These are phyloP conservation scores for Cardiospermum halicacabum DNA, from an alignment of 345 rosid genomes.

Conservation along the genomic window DNA sequence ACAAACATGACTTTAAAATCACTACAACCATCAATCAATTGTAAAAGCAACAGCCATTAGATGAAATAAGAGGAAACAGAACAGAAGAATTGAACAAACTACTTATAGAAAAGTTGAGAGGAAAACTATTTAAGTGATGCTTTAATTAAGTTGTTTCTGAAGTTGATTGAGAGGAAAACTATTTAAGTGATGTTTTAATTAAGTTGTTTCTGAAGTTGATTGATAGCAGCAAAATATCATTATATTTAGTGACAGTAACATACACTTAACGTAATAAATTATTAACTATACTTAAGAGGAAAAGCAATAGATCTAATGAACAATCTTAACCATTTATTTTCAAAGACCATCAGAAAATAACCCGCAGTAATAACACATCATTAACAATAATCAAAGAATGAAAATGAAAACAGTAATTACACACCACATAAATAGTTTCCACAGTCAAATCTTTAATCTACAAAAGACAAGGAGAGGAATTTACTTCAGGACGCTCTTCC, in stretches of 20 bases:
- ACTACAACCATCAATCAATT: too few species aligned
- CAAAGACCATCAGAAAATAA: too few species aligned
- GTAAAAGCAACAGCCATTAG: too few species aligned
- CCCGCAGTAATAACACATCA: neutral
- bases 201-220: neutral
- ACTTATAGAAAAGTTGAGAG: neutral
- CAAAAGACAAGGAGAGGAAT: too few species aligned
- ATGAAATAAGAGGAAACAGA: neutral
- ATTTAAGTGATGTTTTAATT: neutral
- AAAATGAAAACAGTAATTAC: neutral
- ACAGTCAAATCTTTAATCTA: too few species aligned
- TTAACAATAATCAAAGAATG: neutral
- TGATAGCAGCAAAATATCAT: neutral
- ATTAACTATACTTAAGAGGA: neutral
- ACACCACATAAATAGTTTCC: neutral
- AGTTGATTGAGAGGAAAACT: neutral
- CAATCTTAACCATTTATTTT: too few species aligned
- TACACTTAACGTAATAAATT: neutral
- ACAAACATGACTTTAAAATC: too few species aligned
- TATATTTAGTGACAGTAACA: neutral
- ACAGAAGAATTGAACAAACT: neutral
- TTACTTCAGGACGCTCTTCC: constrained; percentile 94
- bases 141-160: neutral
- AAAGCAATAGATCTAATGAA: neutral
- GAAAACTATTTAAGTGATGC: neutral